A percentile compares a stretch with the other conserved stretches of the same genome.
phyloP scores from a whole-genome alignment of 2,329 filamentous ascomycete species.

The Monilinia laxa region DNA sequence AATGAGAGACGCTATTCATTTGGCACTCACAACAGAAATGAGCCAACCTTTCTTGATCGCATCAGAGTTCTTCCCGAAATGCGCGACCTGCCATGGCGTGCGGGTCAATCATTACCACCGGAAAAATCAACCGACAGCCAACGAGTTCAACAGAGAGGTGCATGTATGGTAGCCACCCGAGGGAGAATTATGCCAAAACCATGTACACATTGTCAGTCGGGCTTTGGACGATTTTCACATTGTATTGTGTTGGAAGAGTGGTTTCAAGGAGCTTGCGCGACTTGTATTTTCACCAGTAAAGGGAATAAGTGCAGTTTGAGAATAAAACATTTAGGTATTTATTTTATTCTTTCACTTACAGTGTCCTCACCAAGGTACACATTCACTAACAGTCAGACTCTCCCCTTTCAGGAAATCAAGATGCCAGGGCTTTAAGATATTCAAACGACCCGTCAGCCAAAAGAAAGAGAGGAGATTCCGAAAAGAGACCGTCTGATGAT shows the following conservation, averaged over 20 bases:
- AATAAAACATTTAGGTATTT: conserved; percentile 30
- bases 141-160: conserved; percentile 33
- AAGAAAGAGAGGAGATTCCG: conserved; percentile 20
- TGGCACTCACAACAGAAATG: conserved; percentile 11
- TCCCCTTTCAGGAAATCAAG: conserved; percentile 27
- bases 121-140: conserved; percentile 33
- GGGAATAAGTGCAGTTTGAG: conserved; percentile 36
- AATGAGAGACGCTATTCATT: conserved; percentile 9
- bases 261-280: conserved; percentile 36
- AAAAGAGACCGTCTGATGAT: not conserved
- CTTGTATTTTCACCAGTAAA: conserved; percentile 36
- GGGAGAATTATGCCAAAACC: conserved; percentile 27
- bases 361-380: too few relatives aligned
- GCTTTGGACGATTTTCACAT: conserved; percentile 33
- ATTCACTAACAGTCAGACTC: conserved; percentile 1
- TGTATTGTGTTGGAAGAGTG: conserved; percentile 34
- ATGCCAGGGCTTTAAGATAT: conserved; percentile 33
- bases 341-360: not conserved
- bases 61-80: conserved; percentile 29
- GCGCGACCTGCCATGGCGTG: conserved; percentile 35
- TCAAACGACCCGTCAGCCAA: conserved; percentile 10
- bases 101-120: conserved; percentile 32
- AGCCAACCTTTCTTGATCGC: conserved; percentile 21
- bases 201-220: conserved; percentile 33
- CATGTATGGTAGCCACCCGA: conserved; percentile 32